Base-by-base conservation (phyloP, 2,329 filamentous ascomycete genomes). In the Lizonia empirigonia region DNA sequence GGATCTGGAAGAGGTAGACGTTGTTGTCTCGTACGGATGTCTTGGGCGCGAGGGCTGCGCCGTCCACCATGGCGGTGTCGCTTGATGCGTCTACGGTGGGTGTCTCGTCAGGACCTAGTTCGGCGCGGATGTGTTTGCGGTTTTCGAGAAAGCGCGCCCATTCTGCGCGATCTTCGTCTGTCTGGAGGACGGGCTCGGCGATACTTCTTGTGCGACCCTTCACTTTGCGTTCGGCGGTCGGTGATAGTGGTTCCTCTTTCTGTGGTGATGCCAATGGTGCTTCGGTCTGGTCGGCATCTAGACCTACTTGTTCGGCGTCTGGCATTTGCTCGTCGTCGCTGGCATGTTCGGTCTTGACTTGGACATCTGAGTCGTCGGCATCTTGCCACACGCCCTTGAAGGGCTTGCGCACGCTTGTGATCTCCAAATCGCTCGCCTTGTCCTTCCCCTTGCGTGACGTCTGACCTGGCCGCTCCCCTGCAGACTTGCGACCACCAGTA, bases 1-100 rank as follows among this genome's bases (percentile, higher is more conserved):
- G 85, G 61, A 87, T 81, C 67, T 87, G 85, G 67, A 87, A 82
- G 42, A 86, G 76, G 65, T 86, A 86, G 44, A 85, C 76, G 50
- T 81, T 79, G 45, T 84, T 80, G 27, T 80, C 72, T 74, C 78
- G 60, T 1, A 65, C 74, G 62, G 56, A 66, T 7, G 55, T 44
- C 41, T 63, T 65, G 22, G 61, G 62, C 15, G 45, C 51, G 18
- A 53, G 35, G 9, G 44, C 51, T 27, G 55, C 62, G 30, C 58
- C 63, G 9, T 63, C 61, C 9, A 55, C 51, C 74, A 78, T 77
- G 6, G 57, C 50, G 5, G 66, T 65, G 50, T 80, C 77, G 48
- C 76, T 78, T 19, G 77, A 68, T 4, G 57, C 60, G 53, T 80
- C 77, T 22, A 58, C 47, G 15, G 68, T 51, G 35, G 52, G 36